Base-by-base conservation (phyloP, 225 moss, liverwort and hornwort species). In the Antitrichia curtipendula region DNA sequence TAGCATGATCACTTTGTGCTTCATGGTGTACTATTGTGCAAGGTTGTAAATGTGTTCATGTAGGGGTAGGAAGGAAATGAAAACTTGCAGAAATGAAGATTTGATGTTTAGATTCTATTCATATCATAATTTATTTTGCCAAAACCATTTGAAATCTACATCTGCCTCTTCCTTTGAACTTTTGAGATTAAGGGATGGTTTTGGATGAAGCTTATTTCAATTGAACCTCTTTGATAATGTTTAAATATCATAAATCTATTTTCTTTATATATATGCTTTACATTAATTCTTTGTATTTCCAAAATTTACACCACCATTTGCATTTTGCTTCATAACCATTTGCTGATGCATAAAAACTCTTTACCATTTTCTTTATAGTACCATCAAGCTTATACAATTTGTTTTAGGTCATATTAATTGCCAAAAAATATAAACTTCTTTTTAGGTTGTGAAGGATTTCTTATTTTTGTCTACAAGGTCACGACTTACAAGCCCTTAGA, bases 151-250 rank as follows among this genome's bases (percentile, higher is more conserved):
- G 31, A 47, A 47, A 47, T 31, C 18, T 47, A 29, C 4, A 29
- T 29, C 0, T 4, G 0, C 2, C 2, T 17, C 19, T 18, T 3
- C 5, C 3, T 31, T 6, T 18, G 5, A 4, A 18, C 19, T 49
- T 49, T 45, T 5, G 0, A 16, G 5, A 0, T 47, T 10, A 29
- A 17, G 0, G 10, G 29, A 17, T 29, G 29, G 25, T 47, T 47
- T 27, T 10, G 29, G 4, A 2, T 29, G 47, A 72, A 72, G 10
- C 0, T 47, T 72, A 72, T 47, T 72, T 72, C 72, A 45, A 29
- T 45, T 25, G 13, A 24, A n/a, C 70, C 8, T 69, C 4, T 43
- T 9, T 0, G 28, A 0, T 9, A 43, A 16, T 6, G 5, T 40
- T 69, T 71, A 6, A 71, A 71, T 43, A 28, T 0, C 0, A 28